phyloP scores from a whole-genome alignment of 129 eudicot species.

The Heracleum sosnowskyi region DNA sequence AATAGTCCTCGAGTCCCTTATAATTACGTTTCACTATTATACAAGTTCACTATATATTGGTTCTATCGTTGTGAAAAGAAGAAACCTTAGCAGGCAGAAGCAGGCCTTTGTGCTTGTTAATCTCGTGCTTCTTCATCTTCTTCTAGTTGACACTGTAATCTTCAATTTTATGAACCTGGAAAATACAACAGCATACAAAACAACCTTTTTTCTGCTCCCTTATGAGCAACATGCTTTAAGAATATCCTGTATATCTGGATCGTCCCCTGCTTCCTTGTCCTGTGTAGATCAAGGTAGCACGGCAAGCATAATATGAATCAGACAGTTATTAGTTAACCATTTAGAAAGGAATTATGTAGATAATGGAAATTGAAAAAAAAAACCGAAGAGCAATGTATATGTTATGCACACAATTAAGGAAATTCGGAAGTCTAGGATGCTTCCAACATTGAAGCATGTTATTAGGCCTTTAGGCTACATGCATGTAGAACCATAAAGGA shows the following conservation, averaged over 20 bases:
- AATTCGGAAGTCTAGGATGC: background rate
- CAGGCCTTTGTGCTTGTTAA: background rate
- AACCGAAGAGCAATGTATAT: background rate
- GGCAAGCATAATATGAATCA: background rate
- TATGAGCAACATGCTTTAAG: constrained; percentile 66
- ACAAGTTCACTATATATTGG: background rate
- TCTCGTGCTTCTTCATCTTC: background rate
- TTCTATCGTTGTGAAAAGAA: background rate
- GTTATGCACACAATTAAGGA: background rate
- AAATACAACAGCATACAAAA: background rate
- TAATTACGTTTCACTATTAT: background rate
- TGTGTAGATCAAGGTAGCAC: constrained; percentile 11
- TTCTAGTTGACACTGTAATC: background rate
- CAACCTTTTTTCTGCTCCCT: constrained; percentile 6
- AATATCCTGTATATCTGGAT: constrained; percentile 71
- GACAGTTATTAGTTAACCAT: too few species aligned
- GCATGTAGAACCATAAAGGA: background rate
- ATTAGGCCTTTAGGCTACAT: background rate
- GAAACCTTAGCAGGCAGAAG: background rate
- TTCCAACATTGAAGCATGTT: background rate
- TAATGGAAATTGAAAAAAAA: background rate
- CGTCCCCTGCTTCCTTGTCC: constrained; percentile 99
- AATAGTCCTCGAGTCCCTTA: background rate
- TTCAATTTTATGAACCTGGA: background rate
- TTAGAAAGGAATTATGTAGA: background rate